Base-by-base conservation (phyloP, 805 yeast species). In the Zygosaccharomyces siamensis region DNA sequence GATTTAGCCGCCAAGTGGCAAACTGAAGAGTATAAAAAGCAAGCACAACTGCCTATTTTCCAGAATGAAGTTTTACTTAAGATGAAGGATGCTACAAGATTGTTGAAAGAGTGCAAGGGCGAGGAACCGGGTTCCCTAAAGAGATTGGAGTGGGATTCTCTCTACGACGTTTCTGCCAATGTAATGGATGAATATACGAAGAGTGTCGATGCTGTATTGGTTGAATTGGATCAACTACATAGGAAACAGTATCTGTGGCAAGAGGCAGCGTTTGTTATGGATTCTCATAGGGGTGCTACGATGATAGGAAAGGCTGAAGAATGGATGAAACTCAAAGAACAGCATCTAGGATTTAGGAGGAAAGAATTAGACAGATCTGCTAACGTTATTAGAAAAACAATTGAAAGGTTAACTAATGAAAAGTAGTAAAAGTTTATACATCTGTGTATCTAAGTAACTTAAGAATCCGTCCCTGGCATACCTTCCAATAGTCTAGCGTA, bases 401-500 rank as follows among this genome's bases (percentile, higher is more conserved):
- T 63, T 2, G 61, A 59, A 38, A 55, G 60, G 27, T 45, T 59
- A 27, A 54, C 59, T 10, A 45, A 40, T 21, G 47, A 51, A 27
- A 45, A 45, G 20, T 50, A 32, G 39, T n/a, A 24, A 36, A 24
- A 8, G 27, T 24, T 24, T 20, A 43, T 18, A 23, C 20, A 8
- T 11, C n/a, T 4, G n/a, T 27, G 7, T 12, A 28, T 28, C 23
- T 36, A 16, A 3, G 14, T 30, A 28, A 20, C 6, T 37, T 55
- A 30, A 23, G 48, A 50, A 7, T 63, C 69, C 3, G 51, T 59
- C 1, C 69, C 69, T n/a, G 69, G 63, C 67, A 75, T 64, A 0
- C 86, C 86, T 32, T 76, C 76, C 53, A 82, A 81, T 28, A 82
- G 61, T 46, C 68, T 66, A 3, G 74, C 74, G 57, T 73, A 78